Percentiles rank a stretch among this genome's conserved stretches.
Conservation (phyloP, 345 rosid species). For the Eucalyptus sp. region DNA sequence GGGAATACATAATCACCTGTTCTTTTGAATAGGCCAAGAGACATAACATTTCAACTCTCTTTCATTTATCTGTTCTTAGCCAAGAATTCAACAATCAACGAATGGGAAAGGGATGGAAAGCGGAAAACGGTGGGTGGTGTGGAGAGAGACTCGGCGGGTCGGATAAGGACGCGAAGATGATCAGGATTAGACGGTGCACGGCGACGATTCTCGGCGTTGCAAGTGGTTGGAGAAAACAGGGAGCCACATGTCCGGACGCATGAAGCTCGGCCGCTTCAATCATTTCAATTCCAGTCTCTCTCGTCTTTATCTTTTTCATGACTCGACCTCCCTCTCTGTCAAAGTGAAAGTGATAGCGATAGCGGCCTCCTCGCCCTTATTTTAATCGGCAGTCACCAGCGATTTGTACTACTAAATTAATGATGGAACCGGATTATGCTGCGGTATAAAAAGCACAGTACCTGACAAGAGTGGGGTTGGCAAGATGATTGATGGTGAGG, state of each 20-base stretch:
- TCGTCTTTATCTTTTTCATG: not conserved
- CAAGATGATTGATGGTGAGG: not conserved
- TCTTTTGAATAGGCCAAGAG: not conserved
- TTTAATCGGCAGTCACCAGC: not conserved
- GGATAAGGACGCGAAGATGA: not conserved
- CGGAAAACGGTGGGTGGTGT: not conserved
- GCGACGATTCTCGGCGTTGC: not conserved
- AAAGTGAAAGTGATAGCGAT: not conserved
- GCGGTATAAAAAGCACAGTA: not conserved
- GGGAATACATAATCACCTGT: not conserved
- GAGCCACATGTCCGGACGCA: not conserved
- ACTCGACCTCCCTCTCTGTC: not conserved
- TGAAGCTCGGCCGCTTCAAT: not conserved
- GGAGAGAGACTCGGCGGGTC: not conserved
- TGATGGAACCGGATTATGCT: not conserved
- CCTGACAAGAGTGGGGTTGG: not conserved
- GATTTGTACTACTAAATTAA: not conserved
- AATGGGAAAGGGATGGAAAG: not conserved
- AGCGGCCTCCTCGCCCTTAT: not conserved
- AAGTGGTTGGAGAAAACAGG: not conserved
- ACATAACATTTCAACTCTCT: not conserved
- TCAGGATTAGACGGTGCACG: not conserved
- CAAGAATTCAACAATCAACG: not conserved
- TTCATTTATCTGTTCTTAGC: not conserved
- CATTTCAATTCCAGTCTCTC: not conserved